Evolutionary conservation across 495 filamentous ascomycete species (phyloP).

Genomic region (Hypomontagnella submonticulosa): DNA sequence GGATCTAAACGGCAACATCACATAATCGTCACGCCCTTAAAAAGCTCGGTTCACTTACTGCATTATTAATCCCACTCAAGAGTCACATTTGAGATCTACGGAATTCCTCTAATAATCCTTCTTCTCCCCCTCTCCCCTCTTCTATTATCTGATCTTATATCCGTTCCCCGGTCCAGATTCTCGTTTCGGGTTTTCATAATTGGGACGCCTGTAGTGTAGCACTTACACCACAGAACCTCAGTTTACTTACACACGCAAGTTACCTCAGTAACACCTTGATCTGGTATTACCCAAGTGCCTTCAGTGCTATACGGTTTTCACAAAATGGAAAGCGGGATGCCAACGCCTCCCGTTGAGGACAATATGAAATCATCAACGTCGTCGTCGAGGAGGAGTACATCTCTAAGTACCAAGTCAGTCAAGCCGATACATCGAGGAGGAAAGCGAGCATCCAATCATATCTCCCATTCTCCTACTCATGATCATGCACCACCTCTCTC

Average conservation of each 20-base stretch:
- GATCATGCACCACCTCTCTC: constrained; percentile 50
- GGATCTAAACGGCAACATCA: constrained; percentile 46
- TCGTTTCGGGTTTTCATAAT: constrained; percentile 25
- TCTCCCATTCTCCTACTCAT: constrained; percentile 45
- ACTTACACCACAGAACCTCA: constrained; percentile 6
- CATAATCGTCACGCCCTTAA: constrained; percentile 47
- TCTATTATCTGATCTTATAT: constrained; percentile 11
- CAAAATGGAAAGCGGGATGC: constrained; percentile 58
- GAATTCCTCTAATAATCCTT: constrained; percentile 36
- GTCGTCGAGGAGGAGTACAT: constrained; percentile 37
- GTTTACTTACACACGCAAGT: constrained; percentile 32
- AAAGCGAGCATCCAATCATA: constrained; percentile 45
- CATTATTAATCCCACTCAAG: constrained; percentile 45
- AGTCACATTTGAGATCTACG: constrained; percentile 39
- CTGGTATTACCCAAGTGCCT: constrained; percentile 23
- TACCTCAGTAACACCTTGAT: constrained; percentile 8
- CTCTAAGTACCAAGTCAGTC: constrained; percentile 44
- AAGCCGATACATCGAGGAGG: constrained; percentile 49
- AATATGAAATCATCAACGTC: constrained; percentile 44
- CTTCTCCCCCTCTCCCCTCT: constrained; percentile 16
- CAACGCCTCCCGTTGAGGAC: constrained; percentile 61
- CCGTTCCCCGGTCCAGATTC: constrained; percentile 11
- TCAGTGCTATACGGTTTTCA: constrained; percentile 24
- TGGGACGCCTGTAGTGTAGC: constrained; percentile 20
- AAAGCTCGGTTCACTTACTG: constrained; percentile 42